Evolutionary conservation across 176 grass and related monocot species (phyloP).

Genomic region (Thalia dealbata): DNA sequence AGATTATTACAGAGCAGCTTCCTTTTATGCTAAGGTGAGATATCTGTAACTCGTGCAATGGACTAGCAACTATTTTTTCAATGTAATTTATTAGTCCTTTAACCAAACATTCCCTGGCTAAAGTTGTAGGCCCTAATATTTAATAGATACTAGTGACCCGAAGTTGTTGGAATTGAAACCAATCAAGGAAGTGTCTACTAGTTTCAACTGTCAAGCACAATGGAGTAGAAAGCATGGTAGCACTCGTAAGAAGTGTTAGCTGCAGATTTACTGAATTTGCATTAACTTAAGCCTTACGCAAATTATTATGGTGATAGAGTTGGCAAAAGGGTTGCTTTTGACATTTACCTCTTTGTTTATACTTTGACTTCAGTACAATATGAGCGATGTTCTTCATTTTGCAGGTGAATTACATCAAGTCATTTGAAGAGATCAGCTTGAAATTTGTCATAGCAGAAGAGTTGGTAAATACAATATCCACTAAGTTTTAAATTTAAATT

Average conservation of each 20-base stretch:
- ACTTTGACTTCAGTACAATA: too few relatives aligned
- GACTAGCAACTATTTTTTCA: not conserved
- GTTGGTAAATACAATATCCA: slow-evolving; percentile 42
- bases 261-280: not conserved
- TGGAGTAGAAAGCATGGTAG: not conserved
- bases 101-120: not conserved
- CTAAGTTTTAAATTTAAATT: not conserved
- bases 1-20: slow-evolving; percentile 90
- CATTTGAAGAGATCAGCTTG: slow-evolving; percentile 94
- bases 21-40: slow-evolving; percentile 88
- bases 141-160: not conserved
- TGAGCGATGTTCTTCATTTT: not conserved
- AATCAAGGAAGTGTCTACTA: slow-evolving; percentile 3
- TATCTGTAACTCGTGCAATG: not conserved
- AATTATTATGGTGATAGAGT: not conserved
- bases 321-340: not conserved
- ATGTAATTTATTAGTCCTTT: not conserved
- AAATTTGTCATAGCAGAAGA: slow-evolving; percentile 82
- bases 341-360: not conserved
- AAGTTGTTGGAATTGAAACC: not conserved
- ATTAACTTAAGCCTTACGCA: not conserved
- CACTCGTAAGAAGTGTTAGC: not conserved
- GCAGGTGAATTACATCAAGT: slow-evolving; percentile 84
- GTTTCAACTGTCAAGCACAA: not conserved
- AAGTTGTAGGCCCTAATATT: not conserved